Percentiles rank a stretch among this genome's conserved stretches.
Conservation (phyloP, 2,329 filamentous ascomycete species). For the Chaetothyriales sp. region DNA sequence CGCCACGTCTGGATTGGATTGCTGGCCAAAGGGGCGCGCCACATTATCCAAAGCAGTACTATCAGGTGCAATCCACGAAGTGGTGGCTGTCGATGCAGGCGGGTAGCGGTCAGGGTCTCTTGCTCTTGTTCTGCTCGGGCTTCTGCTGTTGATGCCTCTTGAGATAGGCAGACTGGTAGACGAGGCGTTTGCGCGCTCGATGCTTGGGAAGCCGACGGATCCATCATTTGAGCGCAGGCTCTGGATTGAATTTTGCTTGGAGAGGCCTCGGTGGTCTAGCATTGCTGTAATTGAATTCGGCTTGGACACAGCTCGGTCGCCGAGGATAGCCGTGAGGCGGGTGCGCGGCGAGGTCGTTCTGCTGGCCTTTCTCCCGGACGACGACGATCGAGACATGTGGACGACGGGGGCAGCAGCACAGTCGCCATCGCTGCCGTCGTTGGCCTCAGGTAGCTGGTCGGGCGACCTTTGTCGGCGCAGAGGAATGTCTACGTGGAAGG, state of each 20-base stretch:
- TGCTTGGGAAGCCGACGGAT: slow-evolving; percentile 10
- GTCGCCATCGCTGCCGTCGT: slow-evolving; percentile 12
- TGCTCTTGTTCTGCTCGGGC: neutral
- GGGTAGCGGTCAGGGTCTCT: neutral
- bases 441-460: slow-evolving; percentile 2
- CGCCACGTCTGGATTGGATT: neutral
- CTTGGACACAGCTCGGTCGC: slow-evolving; percentile 3
- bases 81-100: neutral
- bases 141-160: slow-evolving; percentile 4
- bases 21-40: neutral
- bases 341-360: neutral
- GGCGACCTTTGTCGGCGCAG: neutral
- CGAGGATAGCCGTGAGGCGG: neutral
- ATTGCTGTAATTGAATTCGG: slow-evolving; percentile 6
- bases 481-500: neutral
- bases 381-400: slow-evolving; percentile 10
- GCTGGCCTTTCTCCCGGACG: slow-evolving; percentile 5
- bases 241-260: slow-evolving; percentile 9
- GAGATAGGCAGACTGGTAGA: slow-evolving; percentile 11
- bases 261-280: slow-evolving; percentile 6
- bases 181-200: slow-evolving; percentile 11
- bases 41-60: too few species aligned
- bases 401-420: slow-evolving; percentile 12
- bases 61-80: too few species aligned
- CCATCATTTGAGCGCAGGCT: slow-evolving; percentile 12